Evolutionary conservation across 139 green algal genomes (phyloP), one percentile per base, ranked within the genome.

Genomic region (Dunaliella primolecta): DNA sequence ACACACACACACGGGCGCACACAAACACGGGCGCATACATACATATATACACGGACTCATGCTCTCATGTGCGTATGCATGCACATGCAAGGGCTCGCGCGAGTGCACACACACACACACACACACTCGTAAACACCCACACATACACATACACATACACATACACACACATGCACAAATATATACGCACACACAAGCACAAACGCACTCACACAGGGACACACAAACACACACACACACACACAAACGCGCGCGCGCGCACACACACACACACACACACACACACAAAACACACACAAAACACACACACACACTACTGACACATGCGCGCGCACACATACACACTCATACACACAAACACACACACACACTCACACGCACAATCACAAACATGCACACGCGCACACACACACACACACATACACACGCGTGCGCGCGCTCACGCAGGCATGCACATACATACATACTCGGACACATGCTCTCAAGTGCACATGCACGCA

Each of bases 141-240:
- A 64, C 46, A 64, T n/a, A n/a, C n/a, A 82, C 34, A 64, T 57
- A 46, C 1, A 82, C 80, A 83, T 72, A 33, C 78, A 64, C 32
- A 31, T 27, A 33, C 31, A 24, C 78, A 34, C 27, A n/a, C n/a
- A 78, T 15, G 78, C 23, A 71, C 25, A 75, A 38, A n/a, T n/a
- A n/a, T n/a, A n/a, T n/a, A n/a, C n/a, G n/a, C n/a, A n/a, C n/a
- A 96, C 96, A 2, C 98, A 88, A 88, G 98, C 96, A 88, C 98
- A 94, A 25, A 98, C 96, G 1, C 96, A 38, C 86, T 98, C 98
- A 38, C 96, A 96, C 75, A 37, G n/a, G 27, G 2, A 33, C n/a
- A n/a, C n/a, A n/a, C n/a, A n/a, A n/a, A n/a, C n/a, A n/a, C n/a
- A n/a, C n/a, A n/a, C n/a, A n/a, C n/a, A n/a, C n/a, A n/a, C n/a